Evolutionary conservation across 1,284 basidiomycete species (phyloP), one percentile per base, ranked within the genome.

Genomic region (Sanghuangporus baumii): DNA sequence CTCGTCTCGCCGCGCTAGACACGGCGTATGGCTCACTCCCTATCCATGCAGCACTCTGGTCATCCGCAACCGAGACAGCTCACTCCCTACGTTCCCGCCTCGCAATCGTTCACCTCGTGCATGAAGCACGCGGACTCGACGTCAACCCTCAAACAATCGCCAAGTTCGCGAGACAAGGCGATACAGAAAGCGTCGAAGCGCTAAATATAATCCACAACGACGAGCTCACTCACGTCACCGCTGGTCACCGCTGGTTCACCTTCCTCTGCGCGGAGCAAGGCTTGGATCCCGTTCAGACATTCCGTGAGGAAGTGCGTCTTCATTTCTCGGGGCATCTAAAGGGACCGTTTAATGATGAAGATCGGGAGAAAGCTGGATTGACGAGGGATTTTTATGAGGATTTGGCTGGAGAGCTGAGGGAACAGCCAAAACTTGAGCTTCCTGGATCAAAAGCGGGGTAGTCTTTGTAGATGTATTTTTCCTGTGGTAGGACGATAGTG

Each of bases 41-140:
- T 7, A 85, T 92, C 1, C 89, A 91, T 69, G 89, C 89, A 0
- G 84, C 83, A 0, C 81, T 94, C 4, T 94, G 92, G 93, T 87
- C 93, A 63, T 91, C 89, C 3, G 93, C 93, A 1, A 78, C 79
- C 14, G 81, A 87, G 55, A 95, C 93, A 0, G 83, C 84, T 2
- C 73, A 85, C 57, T 92, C 89, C 1, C 79, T 95, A 37, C 83
- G 85, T 40, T 81, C 91, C 0, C 82, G 93, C 2, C 83, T 95
- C 31, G 90, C 91, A 1, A 94, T 95, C 72, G 93, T 95, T 67
- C 93, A 94, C 69, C 84, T 95, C 36, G 93, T 95, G 0, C 93
- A 94, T 71, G 93, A 95, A 76, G 92, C 93, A 1, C 79, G 93
- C 34, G 93, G 93, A 2, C 79, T 95, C 6, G 94, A 95, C 73